These are phyloP conservation scores for Diaporthe sp. DNA, from an alignment of 2,329 filamentous ascomycete species.

Conservation along the genomic window DNA sequence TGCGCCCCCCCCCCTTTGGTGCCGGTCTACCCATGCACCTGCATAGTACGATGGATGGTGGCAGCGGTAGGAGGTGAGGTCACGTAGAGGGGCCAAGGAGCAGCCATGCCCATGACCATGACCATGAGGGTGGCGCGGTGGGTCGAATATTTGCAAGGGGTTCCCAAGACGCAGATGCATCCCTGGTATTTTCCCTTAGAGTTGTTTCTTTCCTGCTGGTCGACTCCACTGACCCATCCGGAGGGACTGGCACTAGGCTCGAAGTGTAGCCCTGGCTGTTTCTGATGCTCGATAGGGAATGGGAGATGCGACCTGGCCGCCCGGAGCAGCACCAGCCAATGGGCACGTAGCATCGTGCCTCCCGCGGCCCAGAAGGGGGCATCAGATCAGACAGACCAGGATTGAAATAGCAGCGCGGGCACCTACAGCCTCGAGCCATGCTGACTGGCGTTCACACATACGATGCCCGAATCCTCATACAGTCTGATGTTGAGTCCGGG, in stretches of 20 bases:
- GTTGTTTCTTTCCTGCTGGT: slow-evolving; percentile 33
- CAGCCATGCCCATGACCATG: slow-evolving; percentile 32
- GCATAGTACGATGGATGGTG: slow-evolving; percentile 12
- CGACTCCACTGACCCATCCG: slow-evolving; percentile 22
- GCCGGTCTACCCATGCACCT: slow-evolving; percentile 10
- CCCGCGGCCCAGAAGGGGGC: not conserved
- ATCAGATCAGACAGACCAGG: slow-evolving; percentile 1
- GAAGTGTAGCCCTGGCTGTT: slow-evolving; percentile 28
- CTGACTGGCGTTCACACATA: not conserved
- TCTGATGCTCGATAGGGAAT: slow-evolving; percentile 32
- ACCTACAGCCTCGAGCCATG: slow-evolving; percentile 12
- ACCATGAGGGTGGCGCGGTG: slow-evolving; percentile 34
- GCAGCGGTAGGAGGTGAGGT: slow-evolving; percentile 32
- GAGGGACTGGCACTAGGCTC: slow-evolving; percentile 28
- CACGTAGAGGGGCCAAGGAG: slow-evolving; percentile 24
- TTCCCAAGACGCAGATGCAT: slow-evolving; percentile 28
- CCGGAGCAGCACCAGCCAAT: slow-evolving; percentile 22
- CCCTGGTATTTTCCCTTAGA: slow-evolving; percentile 33
- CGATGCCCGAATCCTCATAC: slow-evolving; percentile 9
- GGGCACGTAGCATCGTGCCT: not conserved
- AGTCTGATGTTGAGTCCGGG: slow-evolving; percentile 12
- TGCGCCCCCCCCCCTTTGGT: not conserved
- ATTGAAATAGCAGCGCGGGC: slow-evolving; percentile 39
- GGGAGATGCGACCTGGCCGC: slow-evolving; percentile 19
- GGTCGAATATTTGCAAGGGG: slow-evolving; percentile 34